These are phyloP conservation scores for Theileria annulata DNA, from an alignment of 169 alveolate species.

Conservation along the genomic window DNA sequence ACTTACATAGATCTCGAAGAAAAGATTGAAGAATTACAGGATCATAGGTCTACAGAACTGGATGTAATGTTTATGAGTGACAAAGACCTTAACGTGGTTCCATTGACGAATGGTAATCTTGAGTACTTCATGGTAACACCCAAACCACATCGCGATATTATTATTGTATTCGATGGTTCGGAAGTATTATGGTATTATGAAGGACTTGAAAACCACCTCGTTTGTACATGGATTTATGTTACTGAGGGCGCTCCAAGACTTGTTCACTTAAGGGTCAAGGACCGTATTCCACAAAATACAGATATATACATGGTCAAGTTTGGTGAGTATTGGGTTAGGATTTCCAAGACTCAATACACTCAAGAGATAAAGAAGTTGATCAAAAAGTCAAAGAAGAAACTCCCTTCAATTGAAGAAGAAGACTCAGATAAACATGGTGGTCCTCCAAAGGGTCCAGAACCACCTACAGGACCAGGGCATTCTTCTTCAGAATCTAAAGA, in stretches of 20 bases:
- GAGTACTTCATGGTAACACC: neutral
- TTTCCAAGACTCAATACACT: neutral
- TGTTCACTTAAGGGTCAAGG: constrained; percentile 5
- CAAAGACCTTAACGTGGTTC: neutral
- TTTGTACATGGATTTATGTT: constrained; percentile 1
- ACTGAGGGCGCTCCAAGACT: neutral
- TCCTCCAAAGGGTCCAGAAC: neutral
- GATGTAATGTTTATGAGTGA: neutral
- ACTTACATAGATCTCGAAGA: neutral
- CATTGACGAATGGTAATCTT: neutral
- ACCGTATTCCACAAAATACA: neutral
- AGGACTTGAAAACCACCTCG: neutral
- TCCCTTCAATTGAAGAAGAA: neutral
- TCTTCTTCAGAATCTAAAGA: neutral
- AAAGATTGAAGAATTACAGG: neutral
- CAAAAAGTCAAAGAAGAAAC: neutral
- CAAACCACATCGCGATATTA: neutral
- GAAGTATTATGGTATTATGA: neutral
- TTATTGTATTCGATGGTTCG: neutral
- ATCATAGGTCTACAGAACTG: neutral
- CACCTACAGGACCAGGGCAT: too few species aligned
- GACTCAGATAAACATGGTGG: neutral
- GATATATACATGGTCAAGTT: neutral
- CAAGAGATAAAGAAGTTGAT: neutral
- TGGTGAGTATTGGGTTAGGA: neutral